Base-by-base conservation (phyloP, 2,329 filamentous ascomycete species). In the Seiridium cupressi region DNA sequence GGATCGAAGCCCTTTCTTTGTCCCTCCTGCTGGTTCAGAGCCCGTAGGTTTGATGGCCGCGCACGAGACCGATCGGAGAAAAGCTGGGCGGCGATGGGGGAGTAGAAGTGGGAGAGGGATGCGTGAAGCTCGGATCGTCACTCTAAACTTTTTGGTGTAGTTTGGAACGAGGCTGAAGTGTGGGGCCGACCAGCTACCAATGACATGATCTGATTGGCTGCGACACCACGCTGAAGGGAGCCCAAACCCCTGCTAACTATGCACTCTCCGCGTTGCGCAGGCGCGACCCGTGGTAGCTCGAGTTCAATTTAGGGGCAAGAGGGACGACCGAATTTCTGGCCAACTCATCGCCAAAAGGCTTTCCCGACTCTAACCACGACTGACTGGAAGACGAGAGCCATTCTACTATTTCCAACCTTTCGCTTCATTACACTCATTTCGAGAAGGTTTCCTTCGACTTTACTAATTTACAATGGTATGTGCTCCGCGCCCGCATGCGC, bases 401-500 rank as follows among this genome's bases (percentile, higher is more conserved):
- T 26, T 26, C 18, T 26, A 26, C 18, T 26, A 26, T 26, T 26
- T 26, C 18, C 18, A 26, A 26, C 18, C 51, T 44, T 56, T 38
- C 47, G 40, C 40, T 53, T 51, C 54, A 31, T 18, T 44, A 59
- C 59, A 47, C 59, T 63, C 59, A 55, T 60, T 63, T 58, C 7
- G 35, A 40, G 57, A 47, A 51, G 42, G 5, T 7, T 18, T 13
- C 53, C 48, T 47, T 54, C 48, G n/a, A 35, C 46, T 51, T 57
- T 55, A 35, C 40, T 60, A 58, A 60, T 66, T 62, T 59, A 72
- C 66, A 72, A 72, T 74, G 72, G 72, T 73, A 65, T 26, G 58
- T 48, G n/a, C 32, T 26, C n/a, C 4, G 18, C 18, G 18, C 18
- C 18, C 18, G 18, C 18, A 26, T 26, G 18, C 18, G 18, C 18